Evolutionary conservation across 495 filamentous ascomycete species (phyloP), one percentile per base, ranked within the genome.

Genomic region (Aspergillus affinis): DNA sequence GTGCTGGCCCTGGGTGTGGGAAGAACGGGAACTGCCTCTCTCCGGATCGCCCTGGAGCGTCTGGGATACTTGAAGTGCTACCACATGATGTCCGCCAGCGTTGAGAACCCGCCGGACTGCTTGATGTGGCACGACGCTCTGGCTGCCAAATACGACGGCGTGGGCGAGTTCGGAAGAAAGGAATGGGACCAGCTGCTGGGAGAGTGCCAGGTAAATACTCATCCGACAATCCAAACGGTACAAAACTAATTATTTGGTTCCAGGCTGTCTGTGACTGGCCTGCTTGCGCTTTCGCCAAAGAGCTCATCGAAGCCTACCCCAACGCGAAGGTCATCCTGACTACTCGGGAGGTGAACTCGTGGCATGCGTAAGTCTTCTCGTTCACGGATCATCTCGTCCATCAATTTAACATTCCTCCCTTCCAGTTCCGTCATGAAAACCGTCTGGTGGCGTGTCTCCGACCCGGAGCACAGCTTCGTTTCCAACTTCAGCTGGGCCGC

Each of bases 141-240:
- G n/a, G 73, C 74, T 19, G 85, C 85, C 59, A 88, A 88, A 63
- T 89, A 84, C 69, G 76, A 85, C 55, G 82, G 83, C 13, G 71
- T 81, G 17, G 84, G 84, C 48, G 77, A 82, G 56, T 88, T 87
- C 69, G 82, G 80, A 56, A 78, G 82, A 26, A 81, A 83, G 68
- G 83, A 89, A 69, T 88, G 83, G 83, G 86, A 89, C 67, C 80
- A 84, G 73, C 78, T 89, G 13, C 73, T 89, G 46, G 86, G 86
- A 54, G 79, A 86, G 66, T 86, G 83, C 66, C 82, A 86, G 68
- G 75, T 76, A 61, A 68, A 67, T n/a, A n/a, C n/a, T 50, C 26
- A 15, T 30, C 49, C 29, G 10, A 27, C n/a, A 48, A 21, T 47
- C 17, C 5, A 23, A 3, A 20, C 51, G n/a, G 47, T 36, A 21